A percentile compares a stretch with the other conserved stretches of the same genome.
These are phyloP conservation scores for Coemansia sp. DNA, from an alignment of 371 early-diverging fungal species.

Conservation along the genomic window DNA sequence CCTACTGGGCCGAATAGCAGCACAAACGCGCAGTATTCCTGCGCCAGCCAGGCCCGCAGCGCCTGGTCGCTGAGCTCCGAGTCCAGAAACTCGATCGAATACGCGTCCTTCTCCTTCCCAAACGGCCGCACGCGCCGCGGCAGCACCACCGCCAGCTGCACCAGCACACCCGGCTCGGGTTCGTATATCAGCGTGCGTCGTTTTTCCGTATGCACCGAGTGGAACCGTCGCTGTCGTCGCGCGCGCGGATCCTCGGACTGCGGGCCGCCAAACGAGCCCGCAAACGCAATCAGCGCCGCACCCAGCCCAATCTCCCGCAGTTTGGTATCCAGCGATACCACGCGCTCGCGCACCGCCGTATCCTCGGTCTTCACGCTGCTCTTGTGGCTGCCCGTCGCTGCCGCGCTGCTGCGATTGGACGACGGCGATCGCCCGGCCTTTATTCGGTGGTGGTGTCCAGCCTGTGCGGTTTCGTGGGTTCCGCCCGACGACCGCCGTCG, in stretches of 20 bases:
- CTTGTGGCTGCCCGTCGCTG: background rate
- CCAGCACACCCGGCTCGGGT: conserved; percentile 34
- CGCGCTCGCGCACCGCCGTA: conserved; percentile 28
- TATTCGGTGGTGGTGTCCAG: background rate
- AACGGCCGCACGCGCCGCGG: conserved; percentile 35
- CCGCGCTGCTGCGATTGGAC: background rate
- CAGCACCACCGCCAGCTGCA: conserved; percentile 41
- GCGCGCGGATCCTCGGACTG: too few species aligned
- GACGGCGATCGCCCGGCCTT: background rate
- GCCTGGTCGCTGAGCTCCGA: conserved; percentile 25
- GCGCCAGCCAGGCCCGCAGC: conserved; percentile 28
- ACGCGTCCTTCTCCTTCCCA: conserved; percentile 38
- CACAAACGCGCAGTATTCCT: conserved; percentile 36
- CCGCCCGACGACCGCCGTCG: conserved; percentile 38
- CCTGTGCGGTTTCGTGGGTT: conserved; percentile 7
- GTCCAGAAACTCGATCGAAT: conserved; percentile 46
- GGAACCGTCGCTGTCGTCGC: conserved; percentile 15
- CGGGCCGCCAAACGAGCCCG: conserved; percentile 47
- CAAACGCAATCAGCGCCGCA: conserved; percentile 77
- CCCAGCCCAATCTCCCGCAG: conserved; percentile 81
- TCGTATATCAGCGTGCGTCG: conserved; percentile 41
- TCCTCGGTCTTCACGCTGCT: background rate
- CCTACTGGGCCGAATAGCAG: conserved; percentile 29
- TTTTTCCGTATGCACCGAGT: conserved; percentile 43
- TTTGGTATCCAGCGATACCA: conserved; percentile 74